Conservation (phyloP, 2,329 filamentous ascomycete species). For the Curvularia spicifera region DNA sequence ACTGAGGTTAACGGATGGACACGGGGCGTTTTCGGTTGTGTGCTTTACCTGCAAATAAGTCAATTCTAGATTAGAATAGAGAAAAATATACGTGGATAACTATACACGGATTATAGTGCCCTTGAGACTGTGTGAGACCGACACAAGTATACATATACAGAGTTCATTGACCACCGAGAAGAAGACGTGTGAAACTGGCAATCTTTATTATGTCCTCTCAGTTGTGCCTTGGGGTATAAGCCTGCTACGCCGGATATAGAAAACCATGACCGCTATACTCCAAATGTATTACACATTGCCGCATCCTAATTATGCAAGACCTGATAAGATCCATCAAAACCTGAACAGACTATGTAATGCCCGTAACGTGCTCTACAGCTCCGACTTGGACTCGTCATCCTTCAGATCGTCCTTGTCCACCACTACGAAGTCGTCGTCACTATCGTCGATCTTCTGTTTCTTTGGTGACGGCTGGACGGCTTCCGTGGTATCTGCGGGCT, state of each 20-base stretch:
- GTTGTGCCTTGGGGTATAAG: conserved; percentile 15
- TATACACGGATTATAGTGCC: background rate
- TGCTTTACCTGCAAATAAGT: background rate
- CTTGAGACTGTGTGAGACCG: background rate
- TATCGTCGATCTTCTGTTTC: conserved; percentile 53
- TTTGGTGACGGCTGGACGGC: conserved; percentile 50
- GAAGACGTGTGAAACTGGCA: background rate
- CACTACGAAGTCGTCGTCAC: conserved; percentile 43
- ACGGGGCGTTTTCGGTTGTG: background rate
- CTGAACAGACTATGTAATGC: background rate
- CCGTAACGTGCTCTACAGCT: background rate
- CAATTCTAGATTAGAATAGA: background rate
- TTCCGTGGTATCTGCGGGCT: conserved; percentile 54
- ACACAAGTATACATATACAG: background rate
- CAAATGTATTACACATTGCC: background rate
- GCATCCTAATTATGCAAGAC: no score
- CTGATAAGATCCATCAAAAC: no score
- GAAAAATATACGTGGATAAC: background rate
- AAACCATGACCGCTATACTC: conserved; percentile 1
- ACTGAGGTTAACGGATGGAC: background rate
- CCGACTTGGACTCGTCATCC: conserved; percentile 26
- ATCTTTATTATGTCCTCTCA: background rate
- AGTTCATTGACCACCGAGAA: background rate
- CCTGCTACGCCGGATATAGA: background rate
- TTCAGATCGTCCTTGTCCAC: conserved; percentile 37